Evolutionary conservation across 768 basidiomycete genomes (phyloP).

Genomic region (Aureoboletus auriporus): DNA sequence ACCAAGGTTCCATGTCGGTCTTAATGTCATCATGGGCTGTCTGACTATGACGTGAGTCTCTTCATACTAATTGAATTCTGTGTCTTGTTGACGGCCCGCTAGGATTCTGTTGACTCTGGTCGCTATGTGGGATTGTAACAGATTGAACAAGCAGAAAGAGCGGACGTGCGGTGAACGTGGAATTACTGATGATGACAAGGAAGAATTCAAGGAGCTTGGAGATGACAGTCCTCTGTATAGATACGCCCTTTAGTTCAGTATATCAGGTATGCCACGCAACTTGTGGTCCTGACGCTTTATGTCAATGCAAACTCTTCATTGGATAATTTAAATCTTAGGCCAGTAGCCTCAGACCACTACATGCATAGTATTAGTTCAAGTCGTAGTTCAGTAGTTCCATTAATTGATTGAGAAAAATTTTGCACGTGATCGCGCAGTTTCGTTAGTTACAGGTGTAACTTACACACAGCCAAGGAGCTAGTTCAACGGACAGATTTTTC

Average conservation of each 20-base stretch:
- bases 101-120: constrained; percentile 37
- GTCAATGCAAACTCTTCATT: too few species aligned
- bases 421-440: too few species aligned
- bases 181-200: constrained; percentile 35
- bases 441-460: too few species aligned
- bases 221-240: constrained; percentile 55
- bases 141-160: constrained; percentile 46
- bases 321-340: too few species aligned
- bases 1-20: constrained; percentile 33
- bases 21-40: constrained; percentile 25
- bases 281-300: too few species aligned
- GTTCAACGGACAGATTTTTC: not conserved
- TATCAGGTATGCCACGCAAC: too few species aligned
- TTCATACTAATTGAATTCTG: constrained; percentile 5
- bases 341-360: too few species aligned
- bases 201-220: constrained; percentile 43
- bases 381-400: too few species aligned
- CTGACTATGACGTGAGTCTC: constrained; percentile 20
- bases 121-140: constrained; percentile 43
- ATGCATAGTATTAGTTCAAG: too few species aligned
- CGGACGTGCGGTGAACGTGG: constrained; percentile 38
- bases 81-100: constrained; percentile 25
- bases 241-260: constrained; percentile 21
- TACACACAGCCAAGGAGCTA: too few species aligned
- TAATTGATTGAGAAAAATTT: too few species aligned